A percentile compares a stretch with the other conserved stretches of the same genome.
Evolutionary conservation across 495 filamentous ascomycete genomes (phyloP).

Genomic region (Daldinia decipiens): DNA sequence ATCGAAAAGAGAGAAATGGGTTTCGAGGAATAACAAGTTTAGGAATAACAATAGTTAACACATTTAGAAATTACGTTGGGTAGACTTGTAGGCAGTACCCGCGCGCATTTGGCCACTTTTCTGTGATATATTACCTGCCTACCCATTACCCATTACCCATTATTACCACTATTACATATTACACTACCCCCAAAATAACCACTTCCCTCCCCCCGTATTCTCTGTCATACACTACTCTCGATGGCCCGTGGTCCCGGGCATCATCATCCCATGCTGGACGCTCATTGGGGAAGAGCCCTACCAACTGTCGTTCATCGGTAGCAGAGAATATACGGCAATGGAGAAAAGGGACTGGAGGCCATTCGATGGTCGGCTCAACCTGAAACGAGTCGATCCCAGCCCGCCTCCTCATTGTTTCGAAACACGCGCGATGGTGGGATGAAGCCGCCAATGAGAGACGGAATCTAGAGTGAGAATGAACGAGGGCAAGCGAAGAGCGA

Average conservation of each 20-base stretch:
- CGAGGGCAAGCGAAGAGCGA: constrained; percentile 36
- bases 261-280: constrained; percentile 33
- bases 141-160: constrained; percentile 2
- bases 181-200: constrained; percentile 36
- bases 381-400: constrained; percentile 50
- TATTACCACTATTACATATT: no score
- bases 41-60: no score
- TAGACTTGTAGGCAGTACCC: constrained; percentile 33
- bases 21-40: constrained; percentile 26
- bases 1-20: constrained; percentile 16
- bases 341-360: constrained; percentile 36
- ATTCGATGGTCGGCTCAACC: constrained; percentile 48
- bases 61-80: constrained; percentile 45
- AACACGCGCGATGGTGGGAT: constrained; percentile 50
- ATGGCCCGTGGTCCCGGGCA: constrained; percentile 25
- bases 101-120: constrained; percentile 38
- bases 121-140: constrained; percentile 46
- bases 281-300: constrained; percentile 32
- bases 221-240: constrained; percentile 35
- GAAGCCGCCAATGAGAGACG: constrained; percentile 43
- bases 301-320: constrained; percentile 26
- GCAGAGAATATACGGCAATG: constrained; percentile 30
- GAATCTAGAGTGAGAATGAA: constrained; percentile 16
- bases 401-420: constrained; percentile 50
- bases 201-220: constrained; percentile 21